Evolutionary conservation across 75 land plant species (phyloP), one percentile per base, ranked within the genome.

Genomic region (Ceratopteris richardii): DNA sequence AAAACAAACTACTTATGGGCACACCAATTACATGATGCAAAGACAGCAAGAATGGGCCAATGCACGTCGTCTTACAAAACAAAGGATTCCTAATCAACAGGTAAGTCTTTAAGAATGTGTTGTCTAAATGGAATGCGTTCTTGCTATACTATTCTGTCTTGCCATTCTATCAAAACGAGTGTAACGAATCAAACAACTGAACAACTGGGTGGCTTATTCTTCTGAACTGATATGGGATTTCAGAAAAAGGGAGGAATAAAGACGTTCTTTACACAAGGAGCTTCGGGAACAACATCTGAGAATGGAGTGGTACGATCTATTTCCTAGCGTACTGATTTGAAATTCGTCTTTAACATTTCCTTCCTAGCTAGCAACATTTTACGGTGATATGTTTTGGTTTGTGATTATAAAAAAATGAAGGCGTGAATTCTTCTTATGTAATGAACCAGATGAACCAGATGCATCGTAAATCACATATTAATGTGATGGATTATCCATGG

Each of bases 181-280:
- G n/a, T n/a, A n/a, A n/a, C n/a, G n/a, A n/a, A n/a, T n/a, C n/a
- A n/a, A n/a, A n/a, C n/a, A n/a, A n/a, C n/a, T n/a, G n/a, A n/a
- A n/a, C n/a, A n/a, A n/a, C n/a, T n/a, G n/a, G n/a, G n/a, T n/a
- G n/a, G n/a, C n/a, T n/a, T n/a, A n/a, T n/a, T n/a, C n/a, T n/a
- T n/a, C n/a, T n/a, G n/a, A n/a, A n/a, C n/a, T n/a, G n/a, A n/a
- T n/a, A n/a, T n/a, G n/a, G 37, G 7, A 33, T 46, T 5, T 7
- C 21, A 27, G 31, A 30, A 30, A 36, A 44, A 20, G 11, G 42
- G 47, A 36, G 63, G 63, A 61, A 41, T 24, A 11, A 61, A 61
- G 29, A 33, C 63, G 20, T 61, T 43, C 44, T 61, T 61, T 54
- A 33, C 63, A 36, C 51, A 46, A 44, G 63, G 63, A 46, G 13